Percentiles rank a stretch among this genome's conserved stretches.
These are phyloP conservation scores for Alternaria triticimaculans DNA, from an alignment of 2,329 filamentous ascomycete species.

Conservation along the genomic window DNA sequence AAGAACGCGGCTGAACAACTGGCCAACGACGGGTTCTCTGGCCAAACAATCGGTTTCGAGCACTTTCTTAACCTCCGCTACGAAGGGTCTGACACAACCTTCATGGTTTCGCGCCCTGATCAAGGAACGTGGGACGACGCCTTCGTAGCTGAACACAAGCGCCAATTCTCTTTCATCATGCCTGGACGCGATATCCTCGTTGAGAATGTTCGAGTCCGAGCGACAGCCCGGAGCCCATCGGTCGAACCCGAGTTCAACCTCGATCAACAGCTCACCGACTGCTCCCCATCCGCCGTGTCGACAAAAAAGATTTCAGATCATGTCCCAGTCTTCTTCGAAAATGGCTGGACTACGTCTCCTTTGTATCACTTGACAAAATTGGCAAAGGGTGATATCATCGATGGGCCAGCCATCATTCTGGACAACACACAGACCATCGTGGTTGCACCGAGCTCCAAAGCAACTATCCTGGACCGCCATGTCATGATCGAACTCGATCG, in stretches of 20 bases:
- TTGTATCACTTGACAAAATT: constrained; percentile 33
- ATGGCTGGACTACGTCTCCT: constrained; percentile 25
- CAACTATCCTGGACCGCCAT: constrained; percentile 47
- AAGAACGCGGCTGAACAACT: constrained; percentile 67
- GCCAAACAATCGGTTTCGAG: constrained; percentile 29
- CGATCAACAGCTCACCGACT: constrained; percentile 22
- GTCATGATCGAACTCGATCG: constrained; percentile 47
- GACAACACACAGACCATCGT: constrained; percentile 57
- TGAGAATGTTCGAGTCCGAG: constrained; percentile 54
- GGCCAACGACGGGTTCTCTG: constrained; percentile 69
- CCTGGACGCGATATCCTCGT: constrained; percentile 50
- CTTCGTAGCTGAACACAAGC: constrained; percentile 49
- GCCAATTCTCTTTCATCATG: constrained; percentile 54
- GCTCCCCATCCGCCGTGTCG: constrained; percentile 7
- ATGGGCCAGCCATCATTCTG: constrained; percentile 42
- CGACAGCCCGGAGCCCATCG: constrained; percentile 22
- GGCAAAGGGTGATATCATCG: constrained; percentile 21
- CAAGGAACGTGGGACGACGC: constrained; percentile 43
- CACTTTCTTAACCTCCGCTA: constrained; percentile 55
- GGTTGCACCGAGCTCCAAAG: constrained; percentile 47
- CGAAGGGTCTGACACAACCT: constrained; percentile 52
- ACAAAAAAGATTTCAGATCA: neutral
- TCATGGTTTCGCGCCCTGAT: constrained; percentile 50
- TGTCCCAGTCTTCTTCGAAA: constrained; percentile 30
- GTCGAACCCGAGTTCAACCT: constrained; percentile 14